phyloP scores from a whole-genome alignment of 2,329 filamentous ascomycete genomes.

The Fonsecaea nubica region DNA sequence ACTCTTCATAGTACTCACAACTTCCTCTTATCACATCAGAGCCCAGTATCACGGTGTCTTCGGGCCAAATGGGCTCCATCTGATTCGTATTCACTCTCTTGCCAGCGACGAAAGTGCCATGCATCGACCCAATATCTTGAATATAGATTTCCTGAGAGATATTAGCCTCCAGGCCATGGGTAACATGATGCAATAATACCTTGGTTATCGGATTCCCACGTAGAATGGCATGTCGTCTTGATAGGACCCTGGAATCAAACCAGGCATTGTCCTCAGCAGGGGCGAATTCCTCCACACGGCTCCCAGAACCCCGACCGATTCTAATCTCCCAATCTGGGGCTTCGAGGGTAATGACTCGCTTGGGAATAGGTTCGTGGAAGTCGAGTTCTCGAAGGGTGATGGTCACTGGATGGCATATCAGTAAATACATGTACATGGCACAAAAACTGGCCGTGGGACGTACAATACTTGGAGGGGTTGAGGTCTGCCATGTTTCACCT shows the following conservation, averaged over 20 bases:
- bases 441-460: background rate
- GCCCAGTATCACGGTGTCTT: conserved; percentile 56
- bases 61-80: conserved; percentile 44
- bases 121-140: conserved; percentile 65
- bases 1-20: conserved; percentile 22
- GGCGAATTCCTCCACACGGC: conserved; percentile 43
- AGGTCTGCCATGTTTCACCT: conserved; percentile 10
- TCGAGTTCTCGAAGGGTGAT: conserved; percentile 45
- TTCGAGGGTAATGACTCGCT: conserved; percentile 46
- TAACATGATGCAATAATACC: conserved; percentile 12
- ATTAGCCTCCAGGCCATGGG: conserved; percentile 37
- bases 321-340: conserved; percentile 41
- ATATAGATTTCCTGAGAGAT: conserved; percentile 52
- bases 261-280: conserved; percentile 50
- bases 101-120: conserved; percentile 65
- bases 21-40: conserved; percentile 57
- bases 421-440: background rate
- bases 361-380: conserved; percentile 39
- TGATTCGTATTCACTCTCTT: conserved; percentile 46
- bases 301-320: conserved; percentile 53
- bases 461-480: conserved; percentile 15
- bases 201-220: conserved; percentile 37
- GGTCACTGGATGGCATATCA: conserved; percentile 41
- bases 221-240: conserved; percentile 53
- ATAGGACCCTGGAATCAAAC: conserved; percentile 57